A percentile compares a stretch with the other conserved stretches of the same genome.
Conservation (phyloP, 257 asterid genomes). For the Coffea canephora region DNA sequence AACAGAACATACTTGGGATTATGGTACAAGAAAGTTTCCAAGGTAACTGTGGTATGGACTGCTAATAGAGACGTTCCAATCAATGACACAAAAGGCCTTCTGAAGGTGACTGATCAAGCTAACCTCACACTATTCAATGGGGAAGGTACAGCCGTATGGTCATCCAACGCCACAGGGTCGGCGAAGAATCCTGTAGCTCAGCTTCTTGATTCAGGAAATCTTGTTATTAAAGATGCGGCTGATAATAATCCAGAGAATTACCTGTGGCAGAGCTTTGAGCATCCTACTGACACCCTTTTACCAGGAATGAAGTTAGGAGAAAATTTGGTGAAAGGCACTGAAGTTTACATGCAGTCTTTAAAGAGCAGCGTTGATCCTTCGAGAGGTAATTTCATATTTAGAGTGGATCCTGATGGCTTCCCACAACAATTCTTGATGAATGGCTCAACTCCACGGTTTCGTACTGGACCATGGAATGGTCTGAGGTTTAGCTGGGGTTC, state of each 20-base stretch:
- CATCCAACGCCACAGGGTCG: conserved; percentile 14
- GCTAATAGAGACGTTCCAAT: conserved; percentile 29
- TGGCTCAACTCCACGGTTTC: neutral
- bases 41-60: conserved; percentile 20
- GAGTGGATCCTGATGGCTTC: conserved; percentile 29
- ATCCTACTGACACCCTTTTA: conserved; percentile 27
- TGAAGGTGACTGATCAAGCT: conserved; percentile 8
- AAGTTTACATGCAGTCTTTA: conserved; percentile 28
- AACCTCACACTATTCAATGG: conserved; percentile 10
- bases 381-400: conserved; percentile 24
- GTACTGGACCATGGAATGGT: conserved; percentile 57
- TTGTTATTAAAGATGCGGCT: conserved; percentile 32
- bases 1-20: conserved; percentile 31
- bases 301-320: conserved; percentile 35
- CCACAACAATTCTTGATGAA: conserved; percentile 25
- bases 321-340: conserved; percentile 24
- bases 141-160: conserved; percentile 18
- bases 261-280: conserved; percentile 36
- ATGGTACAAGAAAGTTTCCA: conserved; percentile 26
- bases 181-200: conserved; percentile 20
- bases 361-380: conserved; percentile 41
- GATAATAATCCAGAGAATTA: conserved; percentile 19
- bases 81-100: conserved; percentile 7
- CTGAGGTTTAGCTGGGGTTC: conserved; percentile 29
- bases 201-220: conserved; percentile 37